Base-by-base conservation (phyloP, 441 rosid species). In the Brassica hybrid region DNA sequence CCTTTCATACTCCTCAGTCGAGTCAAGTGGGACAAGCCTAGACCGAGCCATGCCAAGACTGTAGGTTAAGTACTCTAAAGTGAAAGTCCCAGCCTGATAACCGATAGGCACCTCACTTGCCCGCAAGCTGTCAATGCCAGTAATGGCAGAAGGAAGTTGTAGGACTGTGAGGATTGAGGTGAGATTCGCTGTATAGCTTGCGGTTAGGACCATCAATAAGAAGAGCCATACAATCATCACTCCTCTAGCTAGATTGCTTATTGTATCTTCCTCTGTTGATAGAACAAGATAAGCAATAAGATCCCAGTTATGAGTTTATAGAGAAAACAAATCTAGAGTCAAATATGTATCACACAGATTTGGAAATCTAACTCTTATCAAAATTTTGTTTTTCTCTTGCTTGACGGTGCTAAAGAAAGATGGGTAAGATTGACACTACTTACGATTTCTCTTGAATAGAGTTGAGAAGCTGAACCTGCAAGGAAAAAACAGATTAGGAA, bases 211-310 rank as follows among this genome's bases (percentile, higher is more conserved):
- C 97, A 94, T 81, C 84, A 92, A 72, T 17, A 92, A 79, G 82
- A 92, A 92, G 62, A 92, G 94, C 98, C 98, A 91, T 41, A 90
- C 90, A 69, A 94, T 89, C 97, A 94, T 90, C 76, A 94, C 94
- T 80, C 90, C 50, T 75, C 91, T 86, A 45, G 88, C 93, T 36
- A 92, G 84, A 41, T 93, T 69, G 77, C 95, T 92, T 43, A 80
- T 36, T 0, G 91, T 85, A 3, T 75, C 77, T 88, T 94, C 98
- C 80, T 87, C 98, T 94, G 90, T 79, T 63, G 75, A 77, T 61
- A 69, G 14, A 72, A 7, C 27, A 78, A 2, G 66, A 70, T 32
- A 17, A 7, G 61, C 65, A 56, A 21, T 25, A 59, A 60, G 38
- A 73, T 36, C 50, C 1, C 50, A 32, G 5, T 43, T 56, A 43